These are phyloP conservation scores for Diplosphaera chodatii DNA, from an alignment of 139 green algal species.

Conservation along the genomic window DNA sequence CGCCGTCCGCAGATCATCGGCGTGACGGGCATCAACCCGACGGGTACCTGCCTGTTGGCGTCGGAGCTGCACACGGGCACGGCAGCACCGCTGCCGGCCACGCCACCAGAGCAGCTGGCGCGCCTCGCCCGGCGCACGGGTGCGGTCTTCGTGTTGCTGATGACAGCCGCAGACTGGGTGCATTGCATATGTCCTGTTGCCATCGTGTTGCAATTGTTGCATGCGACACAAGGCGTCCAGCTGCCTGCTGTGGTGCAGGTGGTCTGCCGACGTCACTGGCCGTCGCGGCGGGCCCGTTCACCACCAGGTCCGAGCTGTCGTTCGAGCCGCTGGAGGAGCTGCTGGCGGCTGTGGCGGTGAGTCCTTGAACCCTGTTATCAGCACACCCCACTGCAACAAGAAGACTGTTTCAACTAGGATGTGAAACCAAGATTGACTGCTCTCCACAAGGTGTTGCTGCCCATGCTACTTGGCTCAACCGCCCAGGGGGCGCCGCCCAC, in stretches of 20 bases:
- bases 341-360: slow-evolving; percentile 35
- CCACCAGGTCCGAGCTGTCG: slow-evolving; percentile 41
- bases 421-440: too few species aligned
- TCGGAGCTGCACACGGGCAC: slow-evolving; percentile 46
- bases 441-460: too few species aligned
- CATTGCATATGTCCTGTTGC: neutral
- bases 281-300: slow-evolving; percentile 81
- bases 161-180: too few species aligned
- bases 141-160: too few species aligned
- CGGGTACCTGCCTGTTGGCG: slow-evolving; percentile 62
- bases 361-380: too few species aligned
- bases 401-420: too few species aligned
- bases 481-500: slow-evolving; percentile 61
- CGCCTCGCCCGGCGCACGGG: slow-evolving; percentile 3
- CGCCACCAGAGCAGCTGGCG: neutral
- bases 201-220: neutral
- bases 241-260: neutral
- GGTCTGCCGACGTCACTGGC: too few species aligned
- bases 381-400: too few species aligned
- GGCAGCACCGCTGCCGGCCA: slow-evolving; percentile 16
- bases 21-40: slow-evolving; percentile 75
- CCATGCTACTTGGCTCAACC: too few species aligned
- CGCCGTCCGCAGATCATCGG: too few species aligned
- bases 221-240: too few species aligned
- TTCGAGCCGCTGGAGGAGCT: slow-evolving; percentile 72